Conservation (phyloP, 108 stramenopile species). For the Conticribra guillardii region DNA sequence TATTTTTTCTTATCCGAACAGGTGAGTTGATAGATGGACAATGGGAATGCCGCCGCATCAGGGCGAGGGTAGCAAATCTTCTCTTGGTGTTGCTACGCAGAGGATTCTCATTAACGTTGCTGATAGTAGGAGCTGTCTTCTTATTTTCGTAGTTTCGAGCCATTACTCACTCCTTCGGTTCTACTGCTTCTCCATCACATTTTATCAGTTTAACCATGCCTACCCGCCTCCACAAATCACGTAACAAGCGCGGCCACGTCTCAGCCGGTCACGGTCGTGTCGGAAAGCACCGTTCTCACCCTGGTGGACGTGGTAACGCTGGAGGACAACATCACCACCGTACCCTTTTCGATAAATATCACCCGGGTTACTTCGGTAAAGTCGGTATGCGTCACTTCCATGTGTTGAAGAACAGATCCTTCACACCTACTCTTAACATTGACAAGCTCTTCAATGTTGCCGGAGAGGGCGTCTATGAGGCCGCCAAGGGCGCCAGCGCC, state of each 20-base stretch:
- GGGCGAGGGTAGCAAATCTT: too few species aligned
- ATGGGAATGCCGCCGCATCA: too few species aligned
- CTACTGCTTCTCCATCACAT: too few species aligned
- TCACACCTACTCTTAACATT: conserved; percentile 95
- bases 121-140: too few species aligned
- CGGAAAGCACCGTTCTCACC: conserved; percentile 99
- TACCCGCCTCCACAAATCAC: conserved; percentile 92
- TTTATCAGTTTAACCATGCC: too few species aligned
- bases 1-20: too few species aligned
- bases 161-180: too few species aligned
- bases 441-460: conserved; percentile 98
- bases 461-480: conserved; percentile 95
- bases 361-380: conserved; percentile 99
- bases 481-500: conserved; percentile 88
- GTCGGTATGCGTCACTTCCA: conserved; percentile 99
- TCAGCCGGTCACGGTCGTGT: conserved; percentile 98
- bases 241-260: conserved; percentile 99
- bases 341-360: conserved; percentile 98
- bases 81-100: too few species aligned
- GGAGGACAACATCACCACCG: conserved; percentile 99
- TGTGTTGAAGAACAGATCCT: conserved; percentile 88
- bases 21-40: too few species aligned
- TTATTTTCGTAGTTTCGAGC: too few species aligned
- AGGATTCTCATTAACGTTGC: too few species aligned
- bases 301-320: conserved; percentile 99